A percentile compares a stretch with the other conserved stretches of the same genome.
These are phyloP conservation scores for Ogataea salicorniae DNA, from an alignment of 805 yeast species.

Conservation along the genomic window DNA sequence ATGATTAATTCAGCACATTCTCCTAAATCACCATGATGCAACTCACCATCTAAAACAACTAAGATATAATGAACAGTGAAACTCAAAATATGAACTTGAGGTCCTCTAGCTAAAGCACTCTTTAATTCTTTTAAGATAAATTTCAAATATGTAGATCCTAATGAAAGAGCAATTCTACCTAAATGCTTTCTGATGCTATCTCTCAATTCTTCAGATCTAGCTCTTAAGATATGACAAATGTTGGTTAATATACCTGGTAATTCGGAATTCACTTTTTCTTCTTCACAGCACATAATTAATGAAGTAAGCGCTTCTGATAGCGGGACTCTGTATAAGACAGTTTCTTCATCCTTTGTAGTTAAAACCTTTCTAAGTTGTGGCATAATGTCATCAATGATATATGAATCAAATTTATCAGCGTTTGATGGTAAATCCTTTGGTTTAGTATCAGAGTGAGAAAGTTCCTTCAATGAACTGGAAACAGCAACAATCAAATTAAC, in stretches of 20 bases:
- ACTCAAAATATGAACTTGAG: slow-evolving; percentile 89
- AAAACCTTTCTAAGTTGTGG: slow-evolving; percentile 60
- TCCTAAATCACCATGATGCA: slow-evolving; percentile 72
- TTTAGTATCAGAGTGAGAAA: slow-evolving; percentile 3
- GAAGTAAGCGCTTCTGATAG: slow-evolving; percentile 75
- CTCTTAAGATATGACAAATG: slow-evolving; percentile 83
- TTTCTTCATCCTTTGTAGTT: slow-evolving; percentile 68
- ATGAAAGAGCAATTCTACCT: slow-evolving; percentile 52
- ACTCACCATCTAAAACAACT: slow-evolving; percentile 37
- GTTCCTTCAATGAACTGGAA: slow-evolving; percentile 38
- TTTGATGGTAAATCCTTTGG: slow-evolving; percentile 33
- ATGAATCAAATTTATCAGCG: slow-evolving; percentile 35
- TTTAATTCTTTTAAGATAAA: slow-evolving; percentile 76
- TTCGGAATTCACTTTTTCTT: slow-evolving; percentile 47
- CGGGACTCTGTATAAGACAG: slow-evolving; percentile 68
- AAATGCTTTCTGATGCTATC: slow-evolving; percentile 78
- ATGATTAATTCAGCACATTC: slow-evolving; percentile 53
- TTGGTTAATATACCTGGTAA: slow-evolving; percentile 81
- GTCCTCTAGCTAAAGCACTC: slow-evolving; percentile 77
- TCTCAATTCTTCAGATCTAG: slow-evolving; percentile 81
- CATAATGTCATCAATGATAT: slow-evolving; percentile 52
- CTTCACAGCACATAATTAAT: slow-evolving; percentile 56
- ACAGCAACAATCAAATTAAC: slow-evolving; percentile 55
- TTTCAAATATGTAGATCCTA: slow-evolving; percentile 70
- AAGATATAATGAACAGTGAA: slow-evolving; percentile 77